Conservation (phyloP, 2,329 filamentous ascomycete genomes). For the Nothophaeocryptopus gaeumannii region DNA sequence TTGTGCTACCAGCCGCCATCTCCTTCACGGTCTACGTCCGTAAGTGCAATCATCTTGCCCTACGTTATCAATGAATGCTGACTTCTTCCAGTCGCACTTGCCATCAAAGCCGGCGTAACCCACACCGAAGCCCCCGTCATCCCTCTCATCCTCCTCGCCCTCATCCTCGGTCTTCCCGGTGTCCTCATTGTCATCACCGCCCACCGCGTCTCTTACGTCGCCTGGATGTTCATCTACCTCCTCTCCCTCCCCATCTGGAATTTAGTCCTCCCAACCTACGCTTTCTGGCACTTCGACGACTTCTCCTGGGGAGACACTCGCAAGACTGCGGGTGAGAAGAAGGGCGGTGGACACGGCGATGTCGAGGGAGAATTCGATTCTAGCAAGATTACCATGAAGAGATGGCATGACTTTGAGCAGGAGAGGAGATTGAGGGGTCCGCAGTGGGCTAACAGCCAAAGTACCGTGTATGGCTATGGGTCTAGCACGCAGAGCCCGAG, state of each 20-base stretch:
- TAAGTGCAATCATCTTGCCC: slow-evolving; percentile 50
- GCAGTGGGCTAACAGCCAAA: slow-evolving; percentile 15
- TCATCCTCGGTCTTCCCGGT: slow-evolving; percentile 91
- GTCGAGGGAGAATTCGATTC: slow-evolving; percentile 97
- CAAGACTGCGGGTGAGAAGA: slow-evolving; percentile 86
- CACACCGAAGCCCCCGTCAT: slow-evolving; percentile 70
- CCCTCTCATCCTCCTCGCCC: slow-evolving; percentile 78
- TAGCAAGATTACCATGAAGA: slow-evolving; percentile 98
- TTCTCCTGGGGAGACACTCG: slow-evolving; percentile 99
- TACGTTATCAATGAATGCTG: slow-evolving; percentile 21
- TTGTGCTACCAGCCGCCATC: slow-evolving; percentile 93
- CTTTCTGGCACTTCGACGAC: slow-evolving; percentile 99
- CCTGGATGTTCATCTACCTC: slow-evolving; percentile 97
- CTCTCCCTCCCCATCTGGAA: slow-evolving; percentile 95
- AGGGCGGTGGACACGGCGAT: slow-evolving; percentile 59
- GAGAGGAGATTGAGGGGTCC: slow-evolving; percentile 37
- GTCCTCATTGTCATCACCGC: slow-evolving; percentile 90
- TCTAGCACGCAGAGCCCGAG: slow-evolving; percentile 8
- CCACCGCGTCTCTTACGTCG: slow-evolving; percentile 84
- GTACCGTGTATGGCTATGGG: slow-evolving; percentile 13
- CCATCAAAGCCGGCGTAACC: slow-evolving; percentile 65
- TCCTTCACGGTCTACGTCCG: slow-evolving; percentile 94
- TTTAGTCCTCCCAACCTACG: slow-evolving; percentile 87
- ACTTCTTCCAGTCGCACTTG: slow-evolving; percentile 67
- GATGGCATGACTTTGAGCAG: slow-evolving; percentile 94